phyloP scores from a whole-genome alignment of 169 alveolate species.

The Cryptosporidium xiaoi region DNA sequence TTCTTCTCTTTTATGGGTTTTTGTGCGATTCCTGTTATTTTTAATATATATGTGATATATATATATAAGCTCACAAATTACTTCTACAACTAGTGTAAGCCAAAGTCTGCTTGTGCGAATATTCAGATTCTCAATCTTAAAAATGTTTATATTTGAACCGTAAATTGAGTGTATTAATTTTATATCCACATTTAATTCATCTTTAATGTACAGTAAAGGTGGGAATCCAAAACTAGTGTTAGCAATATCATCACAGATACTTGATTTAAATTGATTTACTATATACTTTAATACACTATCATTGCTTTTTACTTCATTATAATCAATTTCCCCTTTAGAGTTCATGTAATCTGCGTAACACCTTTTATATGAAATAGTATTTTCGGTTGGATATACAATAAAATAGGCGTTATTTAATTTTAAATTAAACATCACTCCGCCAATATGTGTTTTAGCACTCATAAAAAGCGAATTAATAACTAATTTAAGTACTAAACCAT shows the following conservation, averaged over 20 bases:
- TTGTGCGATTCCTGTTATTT: neutral
- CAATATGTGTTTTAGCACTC: conserved; percentile 42
- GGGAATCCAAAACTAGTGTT: conserved; percentile 9
- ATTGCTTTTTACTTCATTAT: neutral
- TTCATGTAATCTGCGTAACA: conserved; percentile 22
- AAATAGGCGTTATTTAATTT: neutral
- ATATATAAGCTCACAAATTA: conserved; percentile 46
- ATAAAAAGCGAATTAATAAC: neutral
- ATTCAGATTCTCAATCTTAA: conserved; percentile 10
- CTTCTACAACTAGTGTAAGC: conserved; percentile 30
- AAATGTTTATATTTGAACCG: conserved; percentile 46
- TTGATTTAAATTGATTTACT: neutral
- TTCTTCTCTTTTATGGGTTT: neutral
- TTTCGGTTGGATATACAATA: conserved; percentile 4
- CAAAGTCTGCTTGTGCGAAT: conserved; percentile 1
- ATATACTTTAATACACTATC: conserved; percentile 2
- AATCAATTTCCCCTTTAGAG: conserved; percentile 10
- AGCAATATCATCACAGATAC: neutral
- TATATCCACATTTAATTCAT: neutral
- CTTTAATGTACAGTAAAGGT: conserved; percentile 16
- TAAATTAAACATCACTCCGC: conserved; percentile 41
- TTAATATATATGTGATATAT: neutral
- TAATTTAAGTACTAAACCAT: conserved; percentile 8
- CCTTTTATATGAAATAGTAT: conserved; percentile 49
- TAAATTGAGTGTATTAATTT: conserved; percentile 70